A percentile compares a stretch with the other conserved stretches of the same genome.
These are phyloP conservation scores for Ceratobasidium theobromae DNA, from an alignment of 1,284 basidiomycete genomes.

Conservation along the genomic window DNA sequence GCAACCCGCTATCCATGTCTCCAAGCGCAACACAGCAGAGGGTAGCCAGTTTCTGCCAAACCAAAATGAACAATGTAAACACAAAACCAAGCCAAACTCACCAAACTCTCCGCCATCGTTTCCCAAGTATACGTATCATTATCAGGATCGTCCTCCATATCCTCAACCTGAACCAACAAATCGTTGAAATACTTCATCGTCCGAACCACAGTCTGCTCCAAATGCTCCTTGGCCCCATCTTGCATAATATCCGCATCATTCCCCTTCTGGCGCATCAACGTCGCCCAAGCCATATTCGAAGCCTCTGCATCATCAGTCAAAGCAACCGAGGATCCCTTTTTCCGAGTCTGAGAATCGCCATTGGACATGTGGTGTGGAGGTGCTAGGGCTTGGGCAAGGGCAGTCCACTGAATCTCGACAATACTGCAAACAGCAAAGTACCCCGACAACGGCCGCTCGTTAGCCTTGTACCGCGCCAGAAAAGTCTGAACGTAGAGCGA, in stretches of 20 bases:
- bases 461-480: slow-evolving; percentile 72
- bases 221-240: slow-evolving; percentile 42
- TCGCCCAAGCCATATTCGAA: slow-evolving; percentile 76
- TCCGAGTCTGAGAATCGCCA: slow-evolving; percentile 32
- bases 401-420: slow-evolving; percentile 80
- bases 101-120: slow-evolving; percentile 81
- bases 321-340: slow-evolving; percentile 37
- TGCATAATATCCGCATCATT: neutral
- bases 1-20: slow-evolving; percentile 69
- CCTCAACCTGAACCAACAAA: slow-evolving; percentile 70
- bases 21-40: slow-evolving; percentile 76
- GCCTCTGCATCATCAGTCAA: slow-evolving; percentile 65
- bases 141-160: slow-evolving; percentile 74
- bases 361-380: slow-evolving; percentile 41
- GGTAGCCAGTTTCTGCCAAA: slow-evolving; percentile 84
- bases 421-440: slow-evolving; percentile 86
- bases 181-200: slow-evolving; percentile 74
- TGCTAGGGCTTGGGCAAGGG: slow-evolving; percentile 73
- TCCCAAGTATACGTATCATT: slow-evolving; percentile 85
- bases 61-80: slow-evolving; percentile 27
- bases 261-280: slow-evolving; percentile 51
- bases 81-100: slow-evolving; percentile 42
- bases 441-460: slow-evolving; percentile 77
- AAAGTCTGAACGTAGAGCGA: slow-evolving; percentile 60
- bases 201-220: slow-evolving; percentile 57